Base-by-base conservation (phyloP, 805 yeast species). In the Lipomyces mesembrius region DNA sequence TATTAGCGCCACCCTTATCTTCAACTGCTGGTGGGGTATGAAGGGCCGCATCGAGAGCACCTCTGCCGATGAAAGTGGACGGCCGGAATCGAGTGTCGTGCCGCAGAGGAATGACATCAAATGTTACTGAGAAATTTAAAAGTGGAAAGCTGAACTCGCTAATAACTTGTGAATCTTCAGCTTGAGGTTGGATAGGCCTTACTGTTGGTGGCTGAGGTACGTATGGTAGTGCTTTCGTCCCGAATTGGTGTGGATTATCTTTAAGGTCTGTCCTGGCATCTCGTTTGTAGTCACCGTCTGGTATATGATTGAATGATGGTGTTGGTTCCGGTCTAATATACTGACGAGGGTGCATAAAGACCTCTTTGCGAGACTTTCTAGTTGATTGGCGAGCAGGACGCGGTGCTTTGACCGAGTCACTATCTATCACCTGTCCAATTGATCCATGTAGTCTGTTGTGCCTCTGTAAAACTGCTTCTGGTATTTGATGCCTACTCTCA, bases 51-150 rank as follows among this genome's bases (percentile, higher is more conserved):
- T 61, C 58, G 11, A 71, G 49, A 14, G 53, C 63, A 14, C 68
- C 65, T 27, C 60, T 56, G 25, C 73, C 73, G 5, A 70, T 53
- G 27, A 71, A 64, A 3, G 72, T 65, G 12, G 65, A 32, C 3
- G 57, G n/a, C 22, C 32, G 29, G 25, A 71, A 67, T 20, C 59
- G 60, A 6, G 69, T 67, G 11, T 35, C 61, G 20, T 57, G 35
- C 7, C 64, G 63, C 22, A 71, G 51, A 3, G 73, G 73, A 9
- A 60, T 56, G 29, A 69, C 61, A 32, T 64, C 72, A 51, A 71
- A 71, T 14, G 72, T 65, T 9, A 51, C 64, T 8, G 73, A 66
- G 56, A 62, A 71, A 27, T 64, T 67, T 32, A 64, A 57, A 3
- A 60, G 57, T 5, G 69, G 57, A 29, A 69, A 64, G 27, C 17